These are phyloP conservation scores for Lactifluus volemus DNA, from an alignment of 768 basidiomycete species.

Conservation along the genomic window DNA sequence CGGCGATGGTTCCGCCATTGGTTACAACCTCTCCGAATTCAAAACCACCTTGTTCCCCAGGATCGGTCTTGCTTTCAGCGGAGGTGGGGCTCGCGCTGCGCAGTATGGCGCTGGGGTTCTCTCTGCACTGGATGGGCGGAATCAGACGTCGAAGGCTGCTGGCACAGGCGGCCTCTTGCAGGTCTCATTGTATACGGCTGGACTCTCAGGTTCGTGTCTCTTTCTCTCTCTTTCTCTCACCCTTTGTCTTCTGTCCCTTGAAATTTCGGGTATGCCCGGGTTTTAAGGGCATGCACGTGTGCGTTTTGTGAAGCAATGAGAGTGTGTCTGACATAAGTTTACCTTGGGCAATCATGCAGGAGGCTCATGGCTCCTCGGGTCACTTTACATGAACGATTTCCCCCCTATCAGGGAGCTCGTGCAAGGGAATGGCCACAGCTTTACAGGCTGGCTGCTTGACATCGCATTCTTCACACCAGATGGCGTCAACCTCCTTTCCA, in stretches of 20 bases:
- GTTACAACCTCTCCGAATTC: slow-evolving; percentile 44
- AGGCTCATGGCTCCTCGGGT: slow-evolving; percentile 61
- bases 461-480: slow-evolving; percentile 46
- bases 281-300: neutral
- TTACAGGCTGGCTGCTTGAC: slow-evolving; percentile 50
- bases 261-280: neutral
- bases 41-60: slow-evolving; percentile 32
- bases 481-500: slow-evolving; percentile 37
- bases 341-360: slow-evolving; percentile 27
- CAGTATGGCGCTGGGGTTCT: slow-evolving; percentile 55
- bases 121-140: slow-evolving; percentile 52
- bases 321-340: neutral
- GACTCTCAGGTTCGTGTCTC: slow-evolving; percentile 45
- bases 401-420: slow-evolving; percentile 49
- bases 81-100: slow-evolving; percentile 63
- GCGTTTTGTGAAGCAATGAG: neutral
- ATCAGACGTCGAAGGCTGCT: slow-evolving; percentile 42
- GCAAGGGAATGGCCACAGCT: slow-evolving; percentile 40
- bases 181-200: slow-evolving; percentile 59
- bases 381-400: slow-evolving; percentile 56
- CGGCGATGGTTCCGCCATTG: slow-evolving; percentile 41
- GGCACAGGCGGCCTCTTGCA: slow-evolving; percentile 66
- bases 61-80: slow-evolving; percentile 59
- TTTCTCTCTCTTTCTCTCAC: no score
- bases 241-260: neutral